Conservation (phyloP, 345 rosid species). For the Gynandropsis gynandra region DNA sequence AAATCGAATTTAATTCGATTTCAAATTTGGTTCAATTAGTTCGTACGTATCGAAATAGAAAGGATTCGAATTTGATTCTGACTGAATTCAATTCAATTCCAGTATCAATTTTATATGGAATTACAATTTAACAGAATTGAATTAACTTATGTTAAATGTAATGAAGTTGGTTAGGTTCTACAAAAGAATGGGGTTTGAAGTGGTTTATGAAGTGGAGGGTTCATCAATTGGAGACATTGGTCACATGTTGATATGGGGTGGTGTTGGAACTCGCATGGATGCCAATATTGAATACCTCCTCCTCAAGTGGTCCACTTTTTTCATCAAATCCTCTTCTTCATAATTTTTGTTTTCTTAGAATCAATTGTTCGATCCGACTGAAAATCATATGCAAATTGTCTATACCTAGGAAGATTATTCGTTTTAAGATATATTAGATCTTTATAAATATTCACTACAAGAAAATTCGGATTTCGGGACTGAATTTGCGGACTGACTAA, state of each 20-base stretch:
- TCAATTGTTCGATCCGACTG: too few relatives aligned
- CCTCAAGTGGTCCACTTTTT: constrained; percentile 55
- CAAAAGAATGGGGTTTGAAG: constrained; percentile 62
- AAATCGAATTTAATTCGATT: not conserved
- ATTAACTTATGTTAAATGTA: constrained; percentile 6
- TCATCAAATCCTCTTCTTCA: constrained; percentile 20
- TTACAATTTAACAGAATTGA: not conserved
- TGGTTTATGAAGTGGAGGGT: constrained; percentile 74
- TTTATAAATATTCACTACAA: too few relatives aligned
- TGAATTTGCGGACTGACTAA: too few relatives aligned
- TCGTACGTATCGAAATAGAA: too few relatives aligned
- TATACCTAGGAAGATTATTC: too few relatives aligned
- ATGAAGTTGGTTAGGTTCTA: constrained; percentile 79
- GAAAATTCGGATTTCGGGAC: too few relatives aligned
- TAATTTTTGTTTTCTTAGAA: too few relatives aligned
- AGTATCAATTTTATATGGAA: not conserved
- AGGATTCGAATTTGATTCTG: too few relatives aligned
- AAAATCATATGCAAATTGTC: too few relatives aligned
- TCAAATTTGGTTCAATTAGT: not conserved
- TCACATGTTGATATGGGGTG: constrained; percentile 94
- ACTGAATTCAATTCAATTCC: not conserved
- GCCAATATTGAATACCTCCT: constrained; percentile 65
- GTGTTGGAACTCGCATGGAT: constrained; percentile 87
- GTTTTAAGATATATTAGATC: too few relatives aligned
- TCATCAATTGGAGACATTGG: constrained; percentile 62